Percentiles rank a stretch among this genome's conserved stretches.
Conservation (phyloP, 257 asterid genomes). For the Salvia rosmarinus region DNA sequence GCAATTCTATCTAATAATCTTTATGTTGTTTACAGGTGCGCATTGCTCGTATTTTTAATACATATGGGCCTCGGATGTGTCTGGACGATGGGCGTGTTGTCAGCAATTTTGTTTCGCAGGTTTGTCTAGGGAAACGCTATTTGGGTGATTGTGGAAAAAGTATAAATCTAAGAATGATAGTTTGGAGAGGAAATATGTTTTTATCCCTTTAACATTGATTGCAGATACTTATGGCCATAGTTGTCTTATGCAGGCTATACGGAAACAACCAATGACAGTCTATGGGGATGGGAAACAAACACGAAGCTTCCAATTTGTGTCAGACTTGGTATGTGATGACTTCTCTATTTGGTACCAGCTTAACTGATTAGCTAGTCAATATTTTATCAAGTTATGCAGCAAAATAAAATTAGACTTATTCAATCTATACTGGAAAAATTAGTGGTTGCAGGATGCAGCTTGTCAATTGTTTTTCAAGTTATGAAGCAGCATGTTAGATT, state of each 20-base stretch:
- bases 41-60: conserved; percentile 94
- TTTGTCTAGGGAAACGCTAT: conserved; percentile 34
- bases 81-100: conserved; percentile 99
- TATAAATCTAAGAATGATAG: conserved; percentile 10
- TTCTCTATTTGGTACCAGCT: conserved; percentile 18
- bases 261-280: conserved; percentile 87
- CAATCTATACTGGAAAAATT: too few species aligned
- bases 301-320: conserved; percentile 87
- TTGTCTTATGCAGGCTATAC: conserved; percentile 66
- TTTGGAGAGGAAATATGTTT: not conserved
- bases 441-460: too few species aligned
- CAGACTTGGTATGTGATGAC: conserved; percentile 80
- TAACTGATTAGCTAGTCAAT: conserved; percentile 9
- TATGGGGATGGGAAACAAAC: conserved; percentile 98
- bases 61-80: conserved; percentile 98
- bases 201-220: conserved; percentile 9
- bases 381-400: not conserved
- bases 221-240: conserved; percentile 18
- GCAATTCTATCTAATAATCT: conserved; percentile 19
- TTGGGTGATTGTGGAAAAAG: not conserved
- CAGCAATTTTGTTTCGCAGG: conserved; percentile 98
- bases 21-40: conserved; percentile 64
- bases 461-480: not conserved
- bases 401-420: too few species aligned
- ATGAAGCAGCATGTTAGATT: not conserved